Evolutionary conservation across 345 rosid genomes (phyloP), one percentile per base, ranked within the genome.

Genomic region (Salix dunnii): DNA sequence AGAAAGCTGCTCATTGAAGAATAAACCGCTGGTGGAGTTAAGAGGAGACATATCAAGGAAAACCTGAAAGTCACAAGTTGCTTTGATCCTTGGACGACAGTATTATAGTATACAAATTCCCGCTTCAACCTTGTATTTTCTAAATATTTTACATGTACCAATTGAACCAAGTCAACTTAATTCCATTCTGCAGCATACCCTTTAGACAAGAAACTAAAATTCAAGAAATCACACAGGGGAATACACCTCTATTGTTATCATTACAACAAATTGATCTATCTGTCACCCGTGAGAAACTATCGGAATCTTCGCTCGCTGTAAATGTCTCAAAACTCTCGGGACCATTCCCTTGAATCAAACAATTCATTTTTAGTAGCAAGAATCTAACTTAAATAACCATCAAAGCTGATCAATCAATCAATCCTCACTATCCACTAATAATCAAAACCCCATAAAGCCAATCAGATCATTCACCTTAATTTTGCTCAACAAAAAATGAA

Each of bases 1-100:
- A 40, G 10, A 43, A 25, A 68, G 74, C 77, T 74, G 78, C 82
- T 68, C 42, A 33, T 16, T 20, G 60, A 33, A 58, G 1, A 58
- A n/a, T n/a, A 16, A 71, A 58, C 68, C 58, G 18, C 1, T 23
- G 40, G 42, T 42, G 53, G n/a, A 48, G 60, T 70, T 70, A 21
- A n/a, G 61, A 12, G 17, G 48, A n/a, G 49, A 73, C 20, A 46
- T 67, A 21, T 18, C 61, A 5, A 1, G 23, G 25, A 60, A 17
- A 36, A 25, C 27, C 21, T 25, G 60, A 40, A 21, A 28, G n/a
- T 27, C 53, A 25, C 31, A 67, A 17, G 49, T 42, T 49, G 6
- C 30, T 12, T 7, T 1, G 7, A 48, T 49, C 4, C 30, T 12
- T 5, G 0, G 11, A 48, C 20, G 23, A 35, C 14, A 68, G n/a